Base-by-base conservation (phyloP, 352 stramenopile genomes). In the Phytophthora syringae region DNA sequence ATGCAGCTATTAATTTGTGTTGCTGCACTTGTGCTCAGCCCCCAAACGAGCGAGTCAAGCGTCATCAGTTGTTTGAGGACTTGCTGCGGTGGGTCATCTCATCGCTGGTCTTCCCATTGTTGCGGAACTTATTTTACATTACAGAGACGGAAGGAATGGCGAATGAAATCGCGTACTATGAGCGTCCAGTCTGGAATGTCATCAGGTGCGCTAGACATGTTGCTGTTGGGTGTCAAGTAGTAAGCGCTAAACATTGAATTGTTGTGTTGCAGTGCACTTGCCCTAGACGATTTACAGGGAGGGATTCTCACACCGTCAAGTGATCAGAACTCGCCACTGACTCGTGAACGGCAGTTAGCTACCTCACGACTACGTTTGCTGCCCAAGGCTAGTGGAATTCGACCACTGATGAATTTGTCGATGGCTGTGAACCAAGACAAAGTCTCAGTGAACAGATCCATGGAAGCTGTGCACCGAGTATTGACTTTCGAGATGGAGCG, bases 341-440 rank as follows among this genome's bases (percentile, higher is more conserved):
- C 27, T 4, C 42, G n/a, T 1, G 52, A 75, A 3, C 70, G 63
- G 0, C 67, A 84, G 20, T 60, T 93, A 45, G 58, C 68, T 13
- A 80, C 72, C 0, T 93, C 86, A 11, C 67, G 78, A 39, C 49
- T 94, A 20, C 71, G 86, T 0, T 59, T 94, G 16, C 66, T 93
- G 16, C 86, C 86, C 7, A 94, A 94, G 67, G 25, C 70, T 20
- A 85, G 44, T 32, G 84, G 86, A 6, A 52, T 94, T 56, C 81
- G 86, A 5, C 86, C 84, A n/a, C 60, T 94, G 1, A 90, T 94
- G 72, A 94, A 94, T 56, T 48, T 94, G 34, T 92, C 86, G 2
- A 47, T 56, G 21, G 43, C 75, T 47, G 52, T 76, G 0, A 65
- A 75, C 7, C 37, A 30, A 42, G 78, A 21, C 4, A 66, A 61